These are phyloP conservation scores for Anisodus acutangulus DNA, from an alignment of 257 asterid genomes.

Conservation along the genomic window DNA sequence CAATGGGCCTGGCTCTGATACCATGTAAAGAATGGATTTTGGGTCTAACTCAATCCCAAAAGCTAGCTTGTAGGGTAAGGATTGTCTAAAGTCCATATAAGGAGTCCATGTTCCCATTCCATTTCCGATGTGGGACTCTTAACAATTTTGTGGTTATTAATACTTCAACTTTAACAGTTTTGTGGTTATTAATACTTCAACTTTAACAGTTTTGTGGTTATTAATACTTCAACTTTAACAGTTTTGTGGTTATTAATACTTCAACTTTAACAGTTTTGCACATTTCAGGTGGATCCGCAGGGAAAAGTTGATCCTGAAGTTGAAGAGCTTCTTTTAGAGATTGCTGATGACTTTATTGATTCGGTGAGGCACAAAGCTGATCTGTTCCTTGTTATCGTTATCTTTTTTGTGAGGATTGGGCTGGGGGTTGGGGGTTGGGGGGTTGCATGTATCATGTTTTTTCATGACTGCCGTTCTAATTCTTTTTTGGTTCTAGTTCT, in stretches of 20 bases:
- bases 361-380: constrained; percentile 57
- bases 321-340: constrained; percentile 76
- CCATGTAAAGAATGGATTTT: too few species aligned
- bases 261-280: background rate
- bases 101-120: too few species aligned
- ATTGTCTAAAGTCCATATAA: too few species aligned
- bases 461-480: constrained; percentile 15
- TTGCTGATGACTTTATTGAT: constrained; percentile 83
- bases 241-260: background rate
- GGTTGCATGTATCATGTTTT: background rate
- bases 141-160: background rate
- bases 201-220: background rate
- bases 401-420: background rate
- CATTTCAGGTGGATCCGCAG: constrained; percentile 61
- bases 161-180: background rate
- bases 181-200: background rate
- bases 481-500: background rate
- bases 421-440: background rate
- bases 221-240: too few species aligned
- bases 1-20: too few species aligned
- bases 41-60: too few species aligned
- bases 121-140: too few species aligned
- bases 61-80: too few species aligned
- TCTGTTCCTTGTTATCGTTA: background rate
- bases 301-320: constrained; percentile 79